Base-by-base conservation (phyloP, 2,329 filamentous ascomycete genomes). In the Trichoderma cornu-damae region DNA sequence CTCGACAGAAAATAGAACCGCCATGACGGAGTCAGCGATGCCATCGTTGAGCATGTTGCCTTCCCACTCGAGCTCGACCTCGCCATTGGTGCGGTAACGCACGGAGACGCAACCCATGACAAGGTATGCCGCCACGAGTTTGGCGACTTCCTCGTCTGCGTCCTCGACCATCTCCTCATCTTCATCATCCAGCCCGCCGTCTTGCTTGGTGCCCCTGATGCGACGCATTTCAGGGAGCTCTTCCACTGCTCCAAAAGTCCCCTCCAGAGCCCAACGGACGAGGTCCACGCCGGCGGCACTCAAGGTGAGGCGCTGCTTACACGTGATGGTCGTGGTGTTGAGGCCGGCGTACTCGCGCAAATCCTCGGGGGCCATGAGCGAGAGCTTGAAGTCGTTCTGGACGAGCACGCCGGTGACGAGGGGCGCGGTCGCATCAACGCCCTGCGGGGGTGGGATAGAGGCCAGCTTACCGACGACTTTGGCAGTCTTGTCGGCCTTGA, bases 1-100 rank as follows among this genome's bases (percentile, higher is more conserved):
- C 73, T 99, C 94, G 20, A 96, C 89, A 0, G 89, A 92, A 65
- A 96, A 85, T 9, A 99, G 80, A 2, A 96, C 90, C 1, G 91
- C 91, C 79, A 97, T 90, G 55, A 97, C 88, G 14, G 94, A 91
- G 72, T 99, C 94, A n/a, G 94, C 94, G 67, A 99, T 95, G 60
- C 91, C 90, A 68, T 99, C 94, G 70, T 97, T 99, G 67, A 96
- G 86, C 76, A 96, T 89, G 70, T 97, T 99, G 58, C 92, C 94
- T 70, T 97, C 93, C 94, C 94, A 99, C 73, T 96, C 91, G 2
- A 97, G 78, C 70, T 95, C 91, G 5, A 96, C 83, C 68, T 94
- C 87, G 57, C 92, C 89, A 63, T 84, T 86, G 61, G 78, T 82
- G 61, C 82, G 82, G 72, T 94, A 91, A 18, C 86, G 83, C n/a